A percentile compares a stretch with the other conserved stretches of the same genome.
Evolutionary conservation across 306 rosid genomes (phyloP).

Genomic region (Lathyrus oleraceus): DNA sequence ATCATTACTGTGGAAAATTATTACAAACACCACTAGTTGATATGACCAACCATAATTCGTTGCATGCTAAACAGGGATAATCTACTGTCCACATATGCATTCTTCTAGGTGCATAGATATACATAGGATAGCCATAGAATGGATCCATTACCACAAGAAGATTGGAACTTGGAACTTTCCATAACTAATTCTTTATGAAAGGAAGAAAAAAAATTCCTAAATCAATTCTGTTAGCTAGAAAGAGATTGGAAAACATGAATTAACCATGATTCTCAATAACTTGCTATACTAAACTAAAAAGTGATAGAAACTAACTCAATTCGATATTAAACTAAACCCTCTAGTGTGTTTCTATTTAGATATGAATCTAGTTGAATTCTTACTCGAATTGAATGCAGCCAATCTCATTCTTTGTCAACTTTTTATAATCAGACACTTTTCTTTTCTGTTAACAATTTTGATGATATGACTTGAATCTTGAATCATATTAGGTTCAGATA

Average conservation of each 20-base stretch:
- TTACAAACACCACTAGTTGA: conserved; percentile 23
- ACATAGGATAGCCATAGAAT: too few species aligned
- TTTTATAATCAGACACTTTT: neutral
- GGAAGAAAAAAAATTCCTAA: neutral
- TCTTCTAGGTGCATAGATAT: conserved; percentile 16
- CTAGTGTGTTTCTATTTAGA: neutral
- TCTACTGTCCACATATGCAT: conserved; percentile 4
- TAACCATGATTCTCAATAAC: neutral
- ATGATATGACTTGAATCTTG: neutral
- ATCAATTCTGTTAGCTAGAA: neutral
- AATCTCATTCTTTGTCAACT: neutral
- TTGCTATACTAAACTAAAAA: too few species aligned
- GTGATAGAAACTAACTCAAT: neutral
- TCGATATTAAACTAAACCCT: neutral
- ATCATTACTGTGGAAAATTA: neutral
- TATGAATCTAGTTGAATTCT: neutral
- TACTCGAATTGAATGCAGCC: neutral
- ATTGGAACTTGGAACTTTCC: conserved; percentile 1
- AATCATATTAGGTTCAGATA: neutral
- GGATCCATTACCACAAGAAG: neutral
- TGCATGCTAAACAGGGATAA: conserved; percentile 16
- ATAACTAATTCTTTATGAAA: neutral
- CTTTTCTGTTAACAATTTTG: neutral
- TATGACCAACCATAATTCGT: neutral
- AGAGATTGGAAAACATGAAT: neutral